Base-by-base conservation (phyloP, 73 alveolate genomes). In the Paramecium biaurelia region DNA sequence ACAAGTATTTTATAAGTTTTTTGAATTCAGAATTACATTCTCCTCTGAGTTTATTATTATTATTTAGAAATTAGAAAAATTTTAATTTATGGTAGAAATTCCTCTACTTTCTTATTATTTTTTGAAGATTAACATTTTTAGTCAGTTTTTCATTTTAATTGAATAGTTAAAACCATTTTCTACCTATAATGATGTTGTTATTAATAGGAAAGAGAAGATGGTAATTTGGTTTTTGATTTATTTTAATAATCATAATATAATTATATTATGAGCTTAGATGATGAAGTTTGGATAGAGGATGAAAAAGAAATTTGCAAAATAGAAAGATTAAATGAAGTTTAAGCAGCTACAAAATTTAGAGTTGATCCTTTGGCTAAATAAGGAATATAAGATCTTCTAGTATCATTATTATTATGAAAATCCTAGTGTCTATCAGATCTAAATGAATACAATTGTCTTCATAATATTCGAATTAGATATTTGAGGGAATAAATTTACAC, bases 401-500 rank as follows among this genome's bases (percentile, higher is more conserved):
- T 74, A 34, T 12, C 11, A 74, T 6, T 30, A 67, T 28, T 30
- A 8, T 20, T 12, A 37, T 74, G 34, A 74, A 12, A 8, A 38
- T 63, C 15, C 26, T 34, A 74, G 87, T 30, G 37, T 9, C 18
- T 74, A 74, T 23, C 20, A 11, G 99, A 96, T 8, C 90, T 96
- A 49, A 96, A 96, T 85, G 98, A 95, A 92, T 97, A 93, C 28
- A 94, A 97, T 5, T 93, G 95, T 7, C 93, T 96, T 18, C 97
- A 96, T 56, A 94, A 87, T 57, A 86, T 96, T 12, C 82, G 98
- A 92, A 92, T 90, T 85, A 85, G 99, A 76, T 97, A 95, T 89
- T 76, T 85, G 26, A 84, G 92, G 45, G 93, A 95, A 67, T 76
- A 96, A 72, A 98, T 97, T 15, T 98, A 96, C 85, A 96, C 99